Conservation (phyloP, 306 rosid genomes). For the Fragaria nilgerrensis region DNA sequence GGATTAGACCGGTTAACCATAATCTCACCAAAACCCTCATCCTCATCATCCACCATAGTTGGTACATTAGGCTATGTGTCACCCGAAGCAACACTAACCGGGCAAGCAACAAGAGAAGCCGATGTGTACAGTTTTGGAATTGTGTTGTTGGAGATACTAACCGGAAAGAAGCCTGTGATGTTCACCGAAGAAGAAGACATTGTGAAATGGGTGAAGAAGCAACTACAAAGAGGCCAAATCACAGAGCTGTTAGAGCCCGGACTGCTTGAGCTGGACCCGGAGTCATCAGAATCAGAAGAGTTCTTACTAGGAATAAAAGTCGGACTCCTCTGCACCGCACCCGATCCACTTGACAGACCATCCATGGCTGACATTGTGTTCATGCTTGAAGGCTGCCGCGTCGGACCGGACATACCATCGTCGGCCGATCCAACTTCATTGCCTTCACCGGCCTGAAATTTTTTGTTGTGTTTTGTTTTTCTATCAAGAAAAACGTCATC, state of each 20-base stretch:
- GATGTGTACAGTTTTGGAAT: conserved; percentile 87
- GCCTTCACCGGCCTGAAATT: conserved; percentile 57
- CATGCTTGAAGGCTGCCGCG: conserved; percentile 94
- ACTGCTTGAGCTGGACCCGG: conserved; percentile 78
- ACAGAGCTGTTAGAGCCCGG: conserved; percentile 77
- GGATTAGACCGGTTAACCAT: conserved; percentile 60
- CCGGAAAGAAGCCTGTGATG: conserved; percentile 78
- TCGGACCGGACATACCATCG: conserved; percentile 76
- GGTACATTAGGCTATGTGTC: conserved; percentile 77
- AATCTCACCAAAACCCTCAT: conserved; percentile 52
- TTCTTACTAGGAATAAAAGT: conserved; percentile 78
- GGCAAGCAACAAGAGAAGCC: conserved; percentile 57
- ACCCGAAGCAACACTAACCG: conserved; percentile 61
- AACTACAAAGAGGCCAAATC: conserved; percentile 64
- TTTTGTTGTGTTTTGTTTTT: not conserved
- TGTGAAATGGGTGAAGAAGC: conserved; percentile 85
- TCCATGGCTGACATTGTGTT: conserved; percentile 72
- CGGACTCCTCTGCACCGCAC: conserved; percentile 74
- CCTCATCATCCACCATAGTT: conserved; percentile 48
- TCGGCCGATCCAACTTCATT: conserved; percentile 81
- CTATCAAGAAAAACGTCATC: conserved; percentile 14
- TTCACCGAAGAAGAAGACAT: conserved; percentile 73
- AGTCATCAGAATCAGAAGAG: conserved; percentile 89
- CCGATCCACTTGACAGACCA: conserved; percentile 85
- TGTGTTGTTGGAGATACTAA: conserved; percentile 70